Conservation (phyloP, 345 rosid genomes). For the Eucalyptus leucophloia region DNA sequence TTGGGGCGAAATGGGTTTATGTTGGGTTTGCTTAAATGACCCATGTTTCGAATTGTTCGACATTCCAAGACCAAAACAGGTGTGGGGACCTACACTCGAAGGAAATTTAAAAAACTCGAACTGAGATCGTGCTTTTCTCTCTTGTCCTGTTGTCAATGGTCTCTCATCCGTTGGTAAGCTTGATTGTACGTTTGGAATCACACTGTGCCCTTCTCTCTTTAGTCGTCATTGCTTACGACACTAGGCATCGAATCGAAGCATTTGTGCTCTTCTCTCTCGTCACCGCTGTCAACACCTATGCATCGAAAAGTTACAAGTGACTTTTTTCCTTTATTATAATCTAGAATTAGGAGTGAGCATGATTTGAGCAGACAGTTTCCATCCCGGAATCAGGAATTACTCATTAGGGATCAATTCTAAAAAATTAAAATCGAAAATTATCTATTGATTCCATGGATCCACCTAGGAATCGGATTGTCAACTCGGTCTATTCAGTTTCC, state of each 20-base stretch:
- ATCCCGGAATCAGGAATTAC: rapidly evolving
- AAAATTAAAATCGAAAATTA: rapidly evolving
- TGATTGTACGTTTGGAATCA: neutral
- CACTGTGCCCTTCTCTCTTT: neutral
- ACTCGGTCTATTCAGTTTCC: rapidly evolving
- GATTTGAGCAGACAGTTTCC: rapidly evolving
- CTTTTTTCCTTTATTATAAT: neutral
- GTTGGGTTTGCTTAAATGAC: neutral
- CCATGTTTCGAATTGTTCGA: neutral
- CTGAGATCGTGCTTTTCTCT: neutral
- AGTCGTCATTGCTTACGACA: neutral
- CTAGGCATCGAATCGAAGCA: neutral
- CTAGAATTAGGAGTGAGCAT: neutral
- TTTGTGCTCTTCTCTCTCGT: neutral
- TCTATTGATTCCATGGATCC: neutral
- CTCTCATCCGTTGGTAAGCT: neutral
- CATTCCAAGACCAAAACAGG: neutral
- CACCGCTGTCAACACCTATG: neutral
- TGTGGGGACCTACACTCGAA: neutral
- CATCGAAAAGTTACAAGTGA: neutral
- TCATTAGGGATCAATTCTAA: neutral
- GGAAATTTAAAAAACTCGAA: neutral
- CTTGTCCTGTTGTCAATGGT: neutral
- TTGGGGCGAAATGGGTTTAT: neutral
- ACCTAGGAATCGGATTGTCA: neutral